Conservation (phyloP, 2,329 filamentous ascomycete genomes). For the Hypoxylon sp. region DNA sequence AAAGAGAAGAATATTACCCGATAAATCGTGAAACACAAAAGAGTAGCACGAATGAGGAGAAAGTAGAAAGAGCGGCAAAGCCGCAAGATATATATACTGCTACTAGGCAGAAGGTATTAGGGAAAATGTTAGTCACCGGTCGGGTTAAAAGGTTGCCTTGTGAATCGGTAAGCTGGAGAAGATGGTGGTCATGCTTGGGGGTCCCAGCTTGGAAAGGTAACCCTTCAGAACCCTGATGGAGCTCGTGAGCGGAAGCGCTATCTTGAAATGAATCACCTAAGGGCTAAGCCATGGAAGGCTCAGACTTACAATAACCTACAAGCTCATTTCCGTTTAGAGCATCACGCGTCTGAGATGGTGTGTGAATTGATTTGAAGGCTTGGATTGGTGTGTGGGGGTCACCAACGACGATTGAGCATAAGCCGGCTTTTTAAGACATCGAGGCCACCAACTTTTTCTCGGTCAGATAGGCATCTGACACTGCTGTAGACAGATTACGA, state of each 20-base stretch:
- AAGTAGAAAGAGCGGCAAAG: conserved; percentile 35
- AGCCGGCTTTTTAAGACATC: conserved; percentile 49
- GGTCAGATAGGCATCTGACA: conserved; percentile 53
- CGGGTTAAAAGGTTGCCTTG: conserved; percentile 53
- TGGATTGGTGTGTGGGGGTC: conserved; percentile 39
- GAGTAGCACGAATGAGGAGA: conserved; percentile 41
- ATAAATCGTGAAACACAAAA: conserved; percentile 44
- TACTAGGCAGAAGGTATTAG: conserved; percentile 49
- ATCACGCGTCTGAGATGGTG: conserved; percentile 51
- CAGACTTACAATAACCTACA: conserved; percentile 41
- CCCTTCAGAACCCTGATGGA: conserved; percentile 45
- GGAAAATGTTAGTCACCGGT: conserved; percentile 55
- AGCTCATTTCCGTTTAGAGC: conserved; percentile 46
- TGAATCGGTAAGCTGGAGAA: conserved; percentile 48
- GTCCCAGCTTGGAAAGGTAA: conserved; percentile 42
- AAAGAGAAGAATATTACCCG: conserved; percentile 43
- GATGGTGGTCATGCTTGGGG: conserved; percentile 53
- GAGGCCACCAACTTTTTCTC: conserved; percentile 43
- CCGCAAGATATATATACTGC: conserved; percentile 49
- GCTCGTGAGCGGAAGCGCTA: conserved; percentile 44
- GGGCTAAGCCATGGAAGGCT: conserved; percentile 40
- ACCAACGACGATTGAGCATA: conserved; percentile 40
- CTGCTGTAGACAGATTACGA: conserved; percentile 43
- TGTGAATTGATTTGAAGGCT: conserved; percentile 42
- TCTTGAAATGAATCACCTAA: conserved; percentile 45